Conservation (phyloP, 495 filamentous ascomycete species). For the Tuber microsphaerosporum region DNA sequence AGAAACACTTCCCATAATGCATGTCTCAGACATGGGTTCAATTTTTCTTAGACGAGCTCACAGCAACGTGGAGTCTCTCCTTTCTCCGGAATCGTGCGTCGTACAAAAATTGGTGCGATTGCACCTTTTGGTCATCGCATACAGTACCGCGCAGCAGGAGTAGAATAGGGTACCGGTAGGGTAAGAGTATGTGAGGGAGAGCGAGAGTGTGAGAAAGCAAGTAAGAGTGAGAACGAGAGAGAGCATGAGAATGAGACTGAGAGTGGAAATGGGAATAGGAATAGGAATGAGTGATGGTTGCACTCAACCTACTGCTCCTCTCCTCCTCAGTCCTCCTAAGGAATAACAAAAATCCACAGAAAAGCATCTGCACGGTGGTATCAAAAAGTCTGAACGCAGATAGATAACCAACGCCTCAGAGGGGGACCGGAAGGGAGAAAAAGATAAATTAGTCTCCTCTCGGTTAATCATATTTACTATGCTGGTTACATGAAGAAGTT, state of each 20-base stretch:
- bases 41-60: constrained; percentile 14
- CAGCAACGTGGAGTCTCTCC: constrained; percentile 26
- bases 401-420: background rate
- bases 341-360: background rate
- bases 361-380: background rate
- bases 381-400: background rate
- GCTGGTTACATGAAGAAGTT: background rate
- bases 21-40: constrained; percentile 25
- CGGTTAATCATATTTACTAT: background rate
- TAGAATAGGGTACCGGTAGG: background rate
- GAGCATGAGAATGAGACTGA: background rate
- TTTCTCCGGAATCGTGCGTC: constrained; percentile 31
- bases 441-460: background rate
- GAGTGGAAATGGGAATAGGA: background rate
- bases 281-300: background rate
- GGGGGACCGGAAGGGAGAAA: background rate
- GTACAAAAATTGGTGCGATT: constrained; percentile 16
- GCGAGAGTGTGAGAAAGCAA: background rate
- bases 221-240: background rate
- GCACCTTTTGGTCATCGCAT: background rate
- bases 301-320: background rate
- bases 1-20: constrained; percentile 21
- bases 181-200: background rate
- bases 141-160: background rate
- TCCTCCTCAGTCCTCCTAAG: background rate